These are phyloP conservation scores for Solanum habrochaites DNA, from an alignment of 257 asterid genomes.

Conservation along the genomic window DNA sequence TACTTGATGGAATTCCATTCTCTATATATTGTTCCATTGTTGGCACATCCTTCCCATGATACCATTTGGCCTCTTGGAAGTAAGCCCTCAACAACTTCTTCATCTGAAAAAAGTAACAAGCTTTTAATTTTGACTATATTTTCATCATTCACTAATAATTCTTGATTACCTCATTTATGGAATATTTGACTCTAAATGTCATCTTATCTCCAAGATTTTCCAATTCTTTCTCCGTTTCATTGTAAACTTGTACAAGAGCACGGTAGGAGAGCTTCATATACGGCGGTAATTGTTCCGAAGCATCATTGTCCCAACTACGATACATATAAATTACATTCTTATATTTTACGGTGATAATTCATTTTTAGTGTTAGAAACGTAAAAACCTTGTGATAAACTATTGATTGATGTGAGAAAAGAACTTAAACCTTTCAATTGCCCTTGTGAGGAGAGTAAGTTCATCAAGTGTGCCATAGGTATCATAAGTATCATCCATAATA, in stretches of 20 bases:
- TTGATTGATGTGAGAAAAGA: background rate
- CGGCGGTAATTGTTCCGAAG: conserved; percentile 1
- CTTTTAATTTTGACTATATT: background rate
- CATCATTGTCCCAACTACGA: conserved; percentile 12
- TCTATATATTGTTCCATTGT: conserved; percentile 4
- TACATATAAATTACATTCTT: background rate
- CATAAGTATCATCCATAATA: background rate
- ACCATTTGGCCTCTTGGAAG: conserved; percentile 18
- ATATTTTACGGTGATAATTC: too few species aligned
- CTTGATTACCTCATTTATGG: conserved; percentile 6
- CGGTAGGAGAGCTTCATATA: conserved; percentile 3
- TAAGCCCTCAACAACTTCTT: conserved; percentile 10
- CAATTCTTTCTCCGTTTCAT: conserved; percentile 2
- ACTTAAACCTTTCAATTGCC: background rate
- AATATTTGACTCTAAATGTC: background rate
- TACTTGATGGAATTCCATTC: background rate
- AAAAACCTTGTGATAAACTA: background rate
- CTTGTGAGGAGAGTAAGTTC: background rate
- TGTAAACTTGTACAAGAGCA: background rate
- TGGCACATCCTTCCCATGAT: background rate
- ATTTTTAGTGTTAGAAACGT: too few species aligned
- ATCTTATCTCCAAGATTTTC: background rate
- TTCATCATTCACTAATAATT: too few species aligned
- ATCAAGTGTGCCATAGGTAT: background rate
- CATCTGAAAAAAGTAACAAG: conserved; percentile 1